Base-by-base conservation (phyloP, 2,329 filamentous ascomycete genomes). In the Paecilomyces dactylethromorphus region DNA sequence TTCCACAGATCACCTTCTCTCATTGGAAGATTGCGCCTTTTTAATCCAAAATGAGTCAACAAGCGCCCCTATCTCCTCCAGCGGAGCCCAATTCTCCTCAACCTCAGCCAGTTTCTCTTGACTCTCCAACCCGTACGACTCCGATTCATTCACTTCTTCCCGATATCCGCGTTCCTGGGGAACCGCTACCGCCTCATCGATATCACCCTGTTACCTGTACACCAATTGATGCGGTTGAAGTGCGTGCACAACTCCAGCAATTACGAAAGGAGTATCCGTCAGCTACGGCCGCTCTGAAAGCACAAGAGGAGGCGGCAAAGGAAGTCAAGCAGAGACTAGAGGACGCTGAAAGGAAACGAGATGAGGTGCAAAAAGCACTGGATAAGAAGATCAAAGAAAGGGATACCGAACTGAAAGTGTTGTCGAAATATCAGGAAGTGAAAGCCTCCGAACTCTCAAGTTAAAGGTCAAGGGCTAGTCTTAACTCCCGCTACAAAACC, bases 321-420 rank as follows among this genome's bases (percentile, higher is more conserved):
- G 73, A 77, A 63, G 69, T 71, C 31, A 75, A 70, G 59, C 65
- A 68, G 58, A 71, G 68, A 50, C 67, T 78, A 24, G 68, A 75
- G 56, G 72, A 73, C 33, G 66, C 69, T 3, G 70, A 74, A 33
- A 69, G 68, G 57, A 77, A 76, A 58, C 69, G 66, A 54, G 74
- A 74, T 45, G 67, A 74, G 53, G 65, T 77, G 0, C 74, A 76
- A 58, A 74, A 68, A 54, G 68, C 69, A 3, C 72, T 77, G 63
- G 74, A 78, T 57, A 76, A 76, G 63, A 78, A 78, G 61, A 68
- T 69, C 12, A 76, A 76, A 59, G 74, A 78, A 59, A 66, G 74
- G 33, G 72, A 77, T 56, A 75, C 69, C 3, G 75, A 78, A 62
- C 68, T 76, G 65, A 77, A 74, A 57, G 70, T 78, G 2, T 63